Base-by-base conservation (phyloP, 345 rosid species). In the Clausena lansium region DNA sequence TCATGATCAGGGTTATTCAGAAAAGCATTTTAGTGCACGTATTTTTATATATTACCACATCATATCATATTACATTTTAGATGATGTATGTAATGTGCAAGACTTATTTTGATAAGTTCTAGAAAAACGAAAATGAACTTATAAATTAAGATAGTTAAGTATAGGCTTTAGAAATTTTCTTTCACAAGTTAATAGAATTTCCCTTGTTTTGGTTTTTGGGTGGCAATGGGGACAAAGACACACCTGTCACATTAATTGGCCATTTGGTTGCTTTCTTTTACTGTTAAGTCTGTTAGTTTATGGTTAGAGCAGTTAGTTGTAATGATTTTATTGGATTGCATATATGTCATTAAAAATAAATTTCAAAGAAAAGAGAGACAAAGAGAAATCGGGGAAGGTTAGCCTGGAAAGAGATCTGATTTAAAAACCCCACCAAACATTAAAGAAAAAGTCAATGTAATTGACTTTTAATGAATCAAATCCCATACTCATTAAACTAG, bases 271-370 rank as follows among this genome's bases (percentile, higher is more conserved):
- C 41, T 76, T 52, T 50, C 71, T 65, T 64, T 50, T 39, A 69
- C 70, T 70, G 70, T n/a, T 45, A 30, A 60, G 77, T 77, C 77
- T 33, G 78, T 87, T 81, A 81, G 73, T 50, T 62, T 75, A 70
- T 75, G 72, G 83, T 80, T 80, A 78, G 81, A 70, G 73, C 83
- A 41, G 86, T 83, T 85, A 65, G 74, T 69, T 66, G 74, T 58
- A 47, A n/a, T 30, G 4, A 9, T 57, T 15, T 66, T 9, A 79
- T 45, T 73, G 73, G 61, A 45, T 67, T 9, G n/a, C n/a, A 5
- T 63, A 24, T 20, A 45, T 47, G 36, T 47, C 0, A 15, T 28
- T 28, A 62, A 63, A 62, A 62, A 14, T 15, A 65, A 65, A 20
- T 6, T 19, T 1, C 22, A 19, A 19, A 9, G 70, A 58, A 10